These are phyloP conservation scores for Volvox africanus DNA, from an alignment of 139 green algal species.

Conservation along the genomic window DNA sequence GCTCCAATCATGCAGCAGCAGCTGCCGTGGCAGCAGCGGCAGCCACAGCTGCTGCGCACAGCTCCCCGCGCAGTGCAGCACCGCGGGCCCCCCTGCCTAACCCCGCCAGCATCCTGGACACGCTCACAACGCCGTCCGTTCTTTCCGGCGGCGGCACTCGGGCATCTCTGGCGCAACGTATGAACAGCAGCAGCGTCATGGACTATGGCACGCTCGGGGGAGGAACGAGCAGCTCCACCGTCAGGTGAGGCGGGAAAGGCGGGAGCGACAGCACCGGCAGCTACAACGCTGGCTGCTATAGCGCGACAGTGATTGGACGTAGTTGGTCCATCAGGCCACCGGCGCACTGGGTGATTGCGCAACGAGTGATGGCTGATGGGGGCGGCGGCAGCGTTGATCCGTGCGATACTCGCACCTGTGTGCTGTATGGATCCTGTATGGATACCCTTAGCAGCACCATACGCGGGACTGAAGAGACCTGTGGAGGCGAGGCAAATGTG, in stretches of 20 bases:
- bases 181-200: slow-evolving; percentile 21
- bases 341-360: too few species aligned
- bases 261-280: too few species aligned
- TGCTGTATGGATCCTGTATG: too few species aligned
- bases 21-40: background rate
- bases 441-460: too few species aligned
- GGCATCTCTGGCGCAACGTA: slow-evolving; percentile 16
- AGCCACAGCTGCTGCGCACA: background rate
- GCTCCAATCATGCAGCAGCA: background rate
- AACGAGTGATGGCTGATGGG: too few species aligned
- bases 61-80: background rate
- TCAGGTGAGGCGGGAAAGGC: background rate
- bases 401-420: too few species aligned
- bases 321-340: too few species aligned
- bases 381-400: too few species aligned
- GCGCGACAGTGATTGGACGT: too few species aligned
- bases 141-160: background rate
- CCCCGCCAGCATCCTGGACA: slow-evolving; percentile 19
- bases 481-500: too few species aligned
- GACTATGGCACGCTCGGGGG: slow-evolving; percentile 20
- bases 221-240: background rate
- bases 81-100: background rate
- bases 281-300: too few species aligned
- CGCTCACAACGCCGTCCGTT: background rate
- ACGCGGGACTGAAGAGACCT: too few species aligned